These are phyloP conservation scores for Septoria petroselini DNA, from an alignment of 2,329 filamentous ascomycete genomes.

Conservation along the genomic window DNA sequence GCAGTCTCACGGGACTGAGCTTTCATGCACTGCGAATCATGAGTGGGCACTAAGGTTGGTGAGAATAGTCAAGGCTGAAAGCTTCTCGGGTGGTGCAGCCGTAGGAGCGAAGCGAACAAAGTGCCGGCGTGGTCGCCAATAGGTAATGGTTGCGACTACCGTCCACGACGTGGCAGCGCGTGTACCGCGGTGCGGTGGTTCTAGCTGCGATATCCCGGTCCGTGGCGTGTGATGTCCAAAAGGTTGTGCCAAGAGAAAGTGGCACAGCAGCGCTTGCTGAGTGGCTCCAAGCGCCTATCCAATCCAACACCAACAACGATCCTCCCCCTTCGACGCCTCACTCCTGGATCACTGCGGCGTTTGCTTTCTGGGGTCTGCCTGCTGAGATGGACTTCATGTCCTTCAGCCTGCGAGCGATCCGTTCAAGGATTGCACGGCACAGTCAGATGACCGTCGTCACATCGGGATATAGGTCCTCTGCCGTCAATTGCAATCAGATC, in stretches of 20 bases:
- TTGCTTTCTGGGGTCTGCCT: neutral
- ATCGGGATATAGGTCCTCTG: no score
- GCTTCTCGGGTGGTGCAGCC: slow-evolving; percentile 13
- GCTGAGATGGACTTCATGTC: slow-evolving; percentile 8
- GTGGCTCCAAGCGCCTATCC: neutral
- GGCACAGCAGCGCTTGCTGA: neutral
- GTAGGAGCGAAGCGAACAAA: slow-evolving; percentile 3
- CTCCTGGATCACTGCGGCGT: slow-evolving; percentile 5
- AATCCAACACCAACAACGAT: slow-evolving; percentile 15
- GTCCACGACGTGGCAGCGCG: slow-evolving; percentile 1
- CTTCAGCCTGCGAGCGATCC: neutral
- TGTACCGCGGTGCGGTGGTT: neutral
- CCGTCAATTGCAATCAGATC: no score
- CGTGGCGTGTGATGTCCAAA: slow-evolving; percentile 1
- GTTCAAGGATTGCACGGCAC: neutral
- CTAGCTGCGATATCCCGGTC: slow-evolving; percentile 5
- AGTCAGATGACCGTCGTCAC: neutral
- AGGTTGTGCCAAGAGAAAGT: neutral
- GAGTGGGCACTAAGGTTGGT: slow-evolving; percentile 13
- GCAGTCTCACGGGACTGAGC: slow-evolving; percentile 6
- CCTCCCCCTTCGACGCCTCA: slow-evolving; percentile 10
- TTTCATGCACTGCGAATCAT: slow-evolving; percentile 13
- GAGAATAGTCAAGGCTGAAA: neutral
- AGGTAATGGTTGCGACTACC: neutral
- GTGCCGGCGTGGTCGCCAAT: slow-evolving; percentile 4